Base-by-base conservation (phyloP, 495 filamentous ascomycete genomes). In the Glonium stellatum region DNA sequence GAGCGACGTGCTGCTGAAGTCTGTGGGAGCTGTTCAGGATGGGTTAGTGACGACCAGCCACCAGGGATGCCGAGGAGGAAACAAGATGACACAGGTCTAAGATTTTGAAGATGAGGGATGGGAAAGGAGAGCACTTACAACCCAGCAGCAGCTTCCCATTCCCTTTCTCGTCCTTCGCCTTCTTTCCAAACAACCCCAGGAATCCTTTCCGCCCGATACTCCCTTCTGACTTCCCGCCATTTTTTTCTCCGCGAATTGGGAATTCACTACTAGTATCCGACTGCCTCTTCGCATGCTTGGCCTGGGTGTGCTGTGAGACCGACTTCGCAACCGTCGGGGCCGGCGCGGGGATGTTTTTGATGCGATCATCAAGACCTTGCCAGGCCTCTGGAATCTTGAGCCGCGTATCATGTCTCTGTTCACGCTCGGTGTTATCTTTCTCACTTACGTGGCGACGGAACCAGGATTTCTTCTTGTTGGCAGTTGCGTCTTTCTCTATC, bases 401-500 rank as follows among this genome's bases (percentile, higher is more conserved):
- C 11, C 59, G 44, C 48, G 41, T 22, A n/a, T 48, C 47, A 11
- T 18, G 54, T 44, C 19, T 52, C 12, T 47, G 55, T 60, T 42
- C 59, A 31, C 55, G 60, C 21, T 53, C 41, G 15, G 27, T 47
- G 1, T 11, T 35, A 42, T 65, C 59, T 25, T 65, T 68, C 25
- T 68, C 65, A n/a, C 58, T 59, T 1, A 55, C 12, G 13, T 18
- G 49, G 35, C 68, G 62, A n/a, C 70, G 62, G 58, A 72, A 75
- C 71, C 71, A 75, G 12, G 65, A 68, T 34, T 64, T 68, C 69
- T 73, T 75, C 65, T 72, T 75, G 37, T 63, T 67, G 11, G 71
- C 58, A 57, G 63, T 37, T 27, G 23, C 13, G 13, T 65, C 65
- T 34, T 55, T 60, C 4, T 37, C 55, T 21, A 59, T 63, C 44